Conservation (phyloP, 768 basidiomycete species). For the Trametopsis cervina region DNA sequence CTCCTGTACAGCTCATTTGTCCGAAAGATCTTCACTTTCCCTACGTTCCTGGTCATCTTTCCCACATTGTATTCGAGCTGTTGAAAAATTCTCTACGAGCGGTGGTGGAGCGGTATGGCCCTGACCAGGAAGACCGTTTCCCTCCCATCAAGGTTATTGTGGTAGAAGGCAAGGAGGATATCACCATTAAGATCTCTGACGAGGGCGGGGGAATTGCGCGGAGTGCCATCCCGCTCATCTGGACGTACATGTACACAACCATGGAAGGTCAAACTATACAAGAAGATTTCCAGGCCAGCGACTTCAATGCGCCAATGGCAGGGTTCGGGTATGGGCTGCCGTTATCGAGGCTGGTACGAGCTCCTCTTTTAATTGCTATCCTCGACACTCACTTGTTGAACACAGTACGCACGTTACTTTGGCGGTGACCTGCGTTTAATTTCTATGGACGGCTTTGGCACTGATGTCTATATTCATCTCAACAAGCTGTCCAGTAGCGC, state of each 20-base stretch:
- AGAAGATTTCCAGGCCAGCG: conserved; percentile 73
- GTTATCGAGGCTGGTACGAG: conserved; percentile 77
- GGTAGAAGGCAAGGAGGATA: conserved; percentile 96
- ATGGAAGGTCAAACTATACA: conserved; percentile 68
- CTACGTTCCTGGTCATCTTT: conserved; percentile 95
- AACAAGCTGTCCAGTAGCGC: conserved; percentile 79
- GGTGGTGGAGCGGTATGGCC: conserved; percentile 88
- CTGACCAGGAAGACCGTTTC: conserved; percentile 68
- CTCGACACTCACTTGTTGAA: conserved; percentile 2
- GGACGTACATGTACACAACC: conserved; percentile 98
- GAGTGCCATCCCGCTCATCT: conserved; percentile 87
- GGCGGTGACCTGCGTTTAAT: conserved; percentile 91
- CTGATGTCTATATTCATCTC: conserved; percentile 89
- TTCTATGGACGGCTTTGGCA: conserved; percentile 98
- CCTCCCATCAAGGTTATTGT: conserved; percentile 94
- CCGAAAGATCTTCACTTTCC: conserved; percentile 80
- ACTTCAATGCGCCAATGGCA: conserved; percentile 98
- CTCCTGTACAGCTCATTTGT: conserved; percentile 95
- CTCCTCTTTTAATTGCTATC: neutral
- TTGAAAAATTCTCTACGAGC: conserved; percentile 97
- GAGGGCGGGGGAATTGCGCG: conserved; percentile 94
- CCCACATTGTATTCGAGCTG: conserved; percentile 95
- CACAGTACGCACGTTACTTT: conserved; percentile 89
- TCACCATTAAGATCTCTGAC: conserved; percentile 97
- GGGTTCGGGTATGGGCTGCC: conserved; percentile 95